phyloP scores from a whole-genome alignment of 2,329 filamentous ascomycete species.

The Colletotrichum coccodes region DNA sequence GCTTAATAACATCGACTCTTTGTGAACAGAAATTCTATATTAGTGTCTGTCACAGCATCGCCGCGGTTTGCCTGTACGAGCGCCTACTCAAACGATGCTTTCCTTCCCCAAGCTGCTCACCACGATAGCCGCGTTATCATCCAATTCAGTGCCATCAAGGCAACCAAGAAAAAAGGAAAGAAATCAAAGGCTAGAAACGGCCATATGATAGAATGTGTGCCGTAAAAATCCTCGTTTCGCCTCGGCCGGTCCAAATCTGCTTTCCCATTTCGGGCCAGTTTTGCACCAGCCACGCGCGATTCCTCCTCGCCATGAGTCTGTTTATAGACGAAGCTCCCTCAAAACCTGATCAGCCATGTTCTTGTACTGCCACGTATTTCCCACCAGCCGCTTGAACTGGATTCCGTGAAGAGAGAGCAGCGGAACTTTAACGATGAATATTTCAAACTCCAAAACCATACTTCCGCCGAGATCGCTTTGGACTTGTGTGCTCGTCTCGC shows the following conservation, averaged over 20 bases:
- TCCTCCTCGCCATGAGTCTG: not conserved
- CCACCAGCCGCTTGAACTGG: conserved; percentile 96
- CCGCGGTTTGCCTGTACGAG: not conserved
- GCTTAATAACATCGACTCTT: too few species aligned
- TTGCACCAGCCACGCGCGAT: not conserved
- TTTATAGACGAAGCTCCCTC: conserved; percentile 81
- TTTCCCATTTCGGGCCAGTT: not conserved
- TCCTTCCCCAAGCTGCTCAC: not conserved
- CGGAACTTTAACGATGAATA: conserved; percentile 97
- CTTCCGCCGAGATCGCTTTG: conserved; percentile 88
- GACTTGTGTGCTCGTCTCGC: conserved; percentile 92
- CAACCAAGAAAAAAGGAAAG: not conserved
- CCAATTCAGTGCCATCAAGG: not conserved
- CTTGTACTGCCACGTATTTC: conserved; percentile 98
- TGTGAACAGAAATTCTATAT: not conserved
- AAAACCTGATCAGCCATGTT: conserved; percentile 97
- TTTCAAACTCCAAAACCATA: conserved; percentile 90
- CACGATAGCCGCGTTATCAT: not conserved
- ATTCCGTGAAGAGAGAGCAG: conserved; percentile 93
- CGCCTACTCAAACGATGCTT: conserved; percentile 4
- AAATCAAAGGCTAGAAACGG: not conserved
- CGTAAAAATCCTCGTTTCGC: not conserved
- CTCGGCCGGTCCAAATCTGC: not conserved
- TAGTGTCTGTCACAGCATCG: not conserved
- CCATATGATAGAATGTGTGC: not conserved